Percentiles rank a stretch among this genome's conserved stretches.
Evolutionary conservation across 108 stramenopile genomes (phyloP).

Genomic region (Discostella pseudostelligera): DNA sequence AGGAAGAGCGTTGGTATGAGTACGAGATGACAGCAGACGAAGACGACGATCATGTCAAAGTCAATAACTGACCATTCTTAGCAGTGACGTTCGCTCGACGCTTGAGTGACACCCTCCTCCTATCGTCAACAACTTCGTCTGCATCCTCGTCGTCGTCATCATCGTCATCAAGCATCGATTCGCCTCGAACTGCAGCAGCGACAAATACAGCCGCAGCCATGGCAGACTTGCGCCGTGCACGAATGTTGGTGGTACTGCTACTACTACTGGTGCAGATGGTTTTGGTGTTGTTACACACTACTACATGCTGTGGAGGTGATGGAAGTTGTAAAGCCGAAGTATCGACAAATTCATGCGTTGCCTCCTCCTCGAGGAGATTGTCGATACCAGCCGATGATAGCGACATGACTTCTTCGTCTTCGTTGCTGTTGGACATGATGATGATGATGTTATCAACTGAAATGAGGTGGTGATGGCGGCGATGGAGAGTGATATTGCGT

Average conservation of each 20-base stretch:
- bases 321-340: too few species aligned
- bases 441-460: too few species aligned
- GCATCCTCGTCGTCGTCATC: neutral
- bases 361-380: neutral
- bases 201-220: slow-evolving; percentile 24
- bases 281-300: neutral
- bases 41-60: neutral
- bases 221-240: slow-evolving; percentile 37
- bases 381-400: neutral
- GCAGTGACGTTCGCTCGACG: neutral
- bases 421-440: neutral
- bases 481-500: too few species aligned
- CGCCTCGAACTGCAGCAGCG: slow-evolving; percentile 10
- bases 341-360: too few species aligned
- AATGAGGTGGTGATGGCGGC: too few species aligned
- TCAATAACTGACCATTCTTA: neutral
- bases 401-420: neutral
- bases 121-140: neutral
- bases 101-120: neutral
- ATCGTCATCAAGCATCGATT: slow-evolving; percentile 6
- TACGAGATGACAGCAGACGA: neutral
- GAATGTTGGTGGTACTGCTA: neutral
- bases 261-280: neutral
- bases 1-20: neutral
- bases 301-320: too few species aligned